Conservation (phyloP, 768 basidiomycete species). For the Pleurotus tuber-regium region DNA sequence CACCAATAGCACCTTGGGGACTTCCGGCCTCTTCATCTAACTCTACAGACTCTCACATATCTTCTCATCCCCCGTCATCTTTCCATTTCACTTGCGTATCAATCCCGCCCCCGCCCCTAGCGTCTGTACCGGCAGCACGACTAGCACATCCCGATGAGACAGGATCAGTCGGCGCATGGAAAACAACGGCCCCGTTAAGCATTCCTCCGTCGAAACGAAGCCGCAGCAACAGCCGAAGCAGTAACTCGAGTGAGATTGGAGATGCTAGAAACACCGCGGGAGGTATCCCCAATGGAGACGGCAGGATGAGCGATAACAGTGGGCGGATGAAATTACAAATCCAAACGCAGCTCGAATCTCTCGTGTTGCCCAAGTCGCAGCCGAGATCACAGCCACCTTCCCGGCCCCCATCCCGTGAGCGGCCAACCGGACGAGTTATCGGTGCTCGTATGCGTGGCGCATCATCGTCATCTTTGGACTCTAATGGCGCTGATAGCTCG, state of each 20-base stretch:
- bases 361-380: neutral
- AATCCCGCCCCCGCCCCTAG: neutral
- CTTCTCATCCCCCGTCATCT: neutral
- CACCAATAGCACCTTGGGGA: neutral
- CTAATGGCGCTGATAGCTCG: neutral
- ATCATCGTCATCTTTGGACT: neutral
- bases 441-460: conserved; percentile 5
- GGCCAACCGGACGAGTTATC: neutral
- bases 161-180: neutral
- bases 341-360: neutral
- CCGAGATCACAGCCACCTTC: neutral
- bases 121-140: neutral
- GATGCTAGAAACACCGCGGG: neutral
- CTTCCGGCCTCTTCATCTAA: neutral
- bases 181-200: neutral
- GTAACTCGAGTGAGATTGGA: neutral
- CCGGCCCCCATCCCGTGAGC: neutral
- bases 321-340: neutral
- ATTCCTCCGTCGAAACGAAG: neutral
- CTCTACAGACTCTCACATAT: neutral
- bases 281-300: neutral
- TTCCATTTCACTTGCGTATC: neutral
- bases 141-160: neutral
- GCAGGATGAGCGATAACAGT: neutral
- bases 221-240: neutral